Evolutionary conservation across 1,139 yeast species (phyloP).

Genomic region (Suhomyces taliae): DNA sequence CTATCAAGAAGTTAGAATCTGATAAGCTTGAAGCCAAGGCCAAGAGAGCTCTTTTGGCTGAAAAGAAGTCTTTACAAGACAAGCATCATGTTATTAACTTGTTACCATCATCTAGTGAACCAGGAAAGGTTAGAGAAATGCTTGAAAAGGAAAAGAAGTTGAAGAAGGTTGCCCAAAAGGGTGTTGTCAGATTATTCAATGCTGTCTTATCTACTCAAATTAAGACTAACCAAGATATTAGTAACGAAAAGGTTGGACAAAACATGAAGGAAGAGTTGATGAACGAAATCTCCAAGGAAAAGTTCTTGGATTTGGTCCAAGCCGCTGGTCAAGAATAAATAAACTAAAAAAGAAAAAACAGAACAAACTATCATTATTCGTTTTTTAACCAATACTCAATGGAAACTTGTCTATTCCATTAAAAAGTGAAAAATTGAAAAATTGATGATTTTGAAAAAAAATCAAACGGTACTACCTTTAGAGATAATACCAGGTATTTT

Average conservation of each 20-base stretch:
- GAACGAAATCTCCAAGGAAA: conserved; percentile 84
- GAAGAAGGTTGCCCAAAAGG: conserved; percentile 87
- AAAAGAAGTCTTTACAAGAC: conserved; percentile 68
- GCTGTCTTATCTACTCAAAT: conserved; percentile 86
- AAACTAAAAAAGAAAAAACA: not conserved
- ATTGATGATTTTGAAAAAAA: too few species aligned
- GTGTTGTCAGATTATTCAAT: conserved; percentile 89
- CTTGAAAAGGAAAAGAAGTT: conserved; percentile 71
- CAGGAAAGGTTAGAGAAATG: conserved; percentile 51
- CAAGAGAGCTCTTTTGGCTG: conserved; percentile 64
- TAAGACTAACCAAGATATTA: conserved; percentile 47
- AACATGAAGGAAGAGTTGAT: conserved; percentile 61
- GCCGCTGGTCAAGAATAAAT: conserved; percentile 59
- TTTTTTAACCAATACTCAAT: too few species aligned
- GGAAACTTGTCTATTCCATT: too few species aligned
- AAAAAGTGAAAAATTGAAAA: too few species aligned
- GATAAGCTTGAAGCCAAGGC: conserved; percentile 87
- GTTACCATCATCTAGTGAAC: conserved; percentile 59
- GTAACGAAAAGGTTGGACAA: conserved; percentile 35
- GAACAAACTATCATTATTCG: too few species aligned
- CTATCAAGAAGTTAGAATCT: conserved; percentile 71
- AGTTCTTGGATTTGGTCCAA: conserved; percentile 83
- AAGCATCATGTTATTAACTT: conserved; percentile 67
- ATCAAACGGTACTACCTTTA: too few species aligned
- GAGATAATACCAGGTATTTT: too few species aligned